A percentile compares a stretch with the other conserved stretches of the same genome.
These are phyloP conservation scores for Maudiozyma pseudohumilis DNA, from an alignment of 805 yeast genomes.

Conservation along the genomic window DNA sequence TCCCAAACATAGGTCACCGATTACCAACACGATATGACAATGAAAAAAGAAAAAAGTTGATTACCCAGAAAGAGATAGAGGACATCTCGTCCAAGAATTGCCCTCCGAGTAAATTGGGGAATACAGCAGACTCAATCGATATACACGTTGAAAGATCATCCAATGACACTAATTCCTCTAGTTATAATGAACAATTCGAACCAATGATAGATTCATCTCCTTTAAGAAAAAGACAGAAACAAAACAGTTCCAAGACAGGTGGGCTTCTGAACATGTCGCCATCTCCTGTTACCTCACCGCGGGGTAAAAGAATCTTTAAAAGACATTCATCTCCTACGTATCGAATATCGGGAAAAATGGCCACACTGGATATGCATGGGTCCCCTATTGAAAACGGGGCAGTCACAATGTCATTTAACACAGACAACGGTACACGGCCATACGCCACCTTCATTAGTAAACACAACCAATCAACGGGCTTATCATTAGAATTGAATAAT, in stretches of 20 bases:
- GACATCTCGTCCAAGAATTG: constrained; percentile 10
- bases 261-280: constrained; percentile 14
- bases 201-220: constrained; percentile 9
- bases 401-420: constrained; percentile 8
- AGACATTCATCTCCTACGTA: constrained; percentile 2
- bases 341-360: constrained; percentile 8
- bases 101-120: constrained; percentile 4
- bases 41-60: constrained; percentile 12
- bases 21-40: constrained; percentile 12
- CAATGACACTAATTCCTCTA: not conserved
- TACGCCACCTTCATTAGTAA: constrained; percentile 10
- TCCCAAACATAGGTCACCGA: too few species aligned
- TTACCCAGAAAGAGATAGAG: constrained; percentile 11
- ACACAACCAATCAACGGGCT: constrained; percentile 8
- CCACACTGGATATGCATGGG: not conserved
- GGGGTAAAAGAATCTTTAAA: not conserved
- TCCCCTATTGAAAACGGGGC: constrained; percentile 4
- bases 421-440: constrained; percentile 8
- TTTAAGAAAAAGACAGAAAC: constrained; percentile 4
- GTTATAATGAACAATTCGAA: constrained; percentile 6
- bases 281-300: constrained; percentile 3
- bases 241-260: not conserved
- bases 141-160: not conserved
- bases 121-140: not conserved
- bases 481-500: constrained; percentile 11